phyloP scores from a whole-genome alignment of 2,329 filamentous ascomycete species.

The Fusarium bactridioides region DNA sequence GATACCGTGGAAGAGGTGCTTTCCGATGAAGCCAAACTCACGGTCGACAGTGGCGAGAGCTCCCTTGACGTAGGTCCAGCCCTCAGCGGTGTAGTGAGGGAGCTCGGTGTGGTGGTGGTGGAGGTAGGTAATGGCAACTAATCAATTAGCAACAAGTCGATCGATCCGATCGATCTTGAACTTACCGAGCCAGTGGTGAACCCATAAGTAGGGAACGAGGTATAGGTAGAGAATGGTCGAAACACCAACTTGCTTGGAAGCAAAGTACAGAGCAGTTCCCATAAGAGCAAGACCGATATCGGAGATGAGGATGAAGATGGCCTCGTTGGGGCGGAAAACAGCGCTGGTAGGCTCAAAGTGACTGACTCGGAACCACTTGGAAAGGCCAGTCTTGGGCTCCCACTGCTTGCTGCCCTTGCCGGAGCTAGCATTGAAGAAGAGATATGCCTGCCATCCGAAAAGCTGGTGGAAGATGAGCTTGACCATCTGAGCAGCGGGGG shows the following conservation, averaged over 20 bases:
- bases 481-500: conserved; percentile 63
- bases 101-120: conserved; percentile 71
- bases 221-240: conserved; percentile 67
- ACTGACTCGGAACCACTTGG: conserved; percentile 55
- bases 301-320: conserved; percentile 63
- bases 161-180: neutral
- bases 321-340: conserved; percentile 67
- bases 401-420: conserved; percentile 58
- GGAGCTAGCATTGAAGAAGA: conserved; percentile 65
- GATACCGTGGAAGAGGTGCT: conserved; percentile 70
- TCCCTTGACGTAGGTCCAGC: conserved; percentile 69
- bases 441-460: conserved; percentile 70
- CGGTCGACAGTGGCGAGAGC: conserved; percentile 69
- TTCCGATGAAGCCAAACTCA: conserved; percentile 68
- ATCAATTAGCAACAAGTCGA: conserved; percentile 2
- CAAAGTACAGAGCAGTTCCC: conserved; percentile 59
- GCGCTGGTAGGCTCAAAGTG: conserved; percentile 70
- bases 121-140: conserved; percentile 77
- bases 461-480: conserved; percentile 69
- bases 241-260: conserved; percentile 61
- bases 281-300: conserved; percentile 67
- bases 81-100: conserved; percentile 52
- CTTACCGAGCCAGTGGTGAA: conserved; percentile 74
- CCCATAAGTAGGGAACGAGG: conserved; percentile 71
- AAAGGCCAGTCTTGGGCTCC: conserved; percentile 41